Percentiles rank a stretch among this genome's conserved stretches.
phyloP scores from a whole-genome alignment of 441 rosid species.

The Daphne laureola region DNA sequence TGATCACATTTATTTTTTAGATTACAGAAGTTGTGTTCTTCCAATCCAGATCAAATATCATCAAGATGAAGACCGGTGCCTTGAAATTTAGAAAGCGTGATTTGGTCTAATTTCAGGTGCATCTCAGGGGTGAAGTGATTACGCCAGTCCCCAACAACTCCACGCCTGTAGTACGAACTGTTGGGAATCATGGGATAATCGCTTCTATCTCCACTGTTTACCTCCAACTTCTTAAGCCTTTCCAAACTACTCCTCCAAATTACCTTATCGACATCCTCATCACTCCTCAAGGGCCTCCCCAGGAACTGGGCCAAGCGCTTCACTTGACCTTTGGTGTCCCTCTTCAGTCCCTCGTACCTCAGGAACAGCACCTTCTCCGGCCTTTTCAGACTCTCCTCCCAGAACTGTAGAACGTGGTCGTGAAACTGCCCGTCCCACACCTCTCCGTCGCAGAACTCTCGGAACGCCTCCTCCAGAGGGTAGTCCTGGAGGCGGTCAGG shows the following conservation, averaged over 20 bases:
- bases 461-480: slow-evolving; percentile 23
- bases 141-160: slow-evolving; percentile 43
- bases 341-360: slow-evolving; percentile 37
- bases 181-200: slow-evolving; percentile 13
- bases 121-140: slow-evolving; percentile 34
- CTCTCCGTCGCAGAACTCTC: slow-evolving; percentile 43
- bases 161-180: slow-evolving; percentile 33
- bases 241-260: slow-evolving; percentile 37
- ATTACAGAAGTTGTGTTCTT: too few species aligned
- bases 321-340: slow-evolving; percentile 21
- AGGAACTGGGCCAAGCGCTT: slow-evolving; percentile 36
- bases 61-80: slow-evolving; percentile 15
- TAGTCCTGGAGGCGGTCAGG: background rate
- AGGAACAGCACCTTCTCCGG: slow-evolving; percentile 36
- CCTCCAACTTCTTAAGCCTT: slow-evolving; percentile 35
- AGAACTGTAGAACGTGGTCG: slow-evolving; percentile 41
- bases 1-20: too few species aligned
- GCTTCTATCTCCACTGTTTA: slow-evolving; percentile 28
- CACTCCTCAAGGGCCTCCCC: slow-evolving; percentile 24
- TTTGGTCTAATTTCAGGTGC: slow-evolving; percentile 28
- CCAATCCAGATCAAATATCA: background rate
- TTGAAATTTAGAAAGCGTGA: slow-evolving; percentile 23
- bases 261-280: slow-evolving; percentile 29
- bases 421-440: slow-evolving; percentile 43
- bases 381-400: slow-evolving; percentile 32